phyloP scores from a whole-genome alignment of 805 yeast species.

The Myxozyma kluyveri region DNA sequence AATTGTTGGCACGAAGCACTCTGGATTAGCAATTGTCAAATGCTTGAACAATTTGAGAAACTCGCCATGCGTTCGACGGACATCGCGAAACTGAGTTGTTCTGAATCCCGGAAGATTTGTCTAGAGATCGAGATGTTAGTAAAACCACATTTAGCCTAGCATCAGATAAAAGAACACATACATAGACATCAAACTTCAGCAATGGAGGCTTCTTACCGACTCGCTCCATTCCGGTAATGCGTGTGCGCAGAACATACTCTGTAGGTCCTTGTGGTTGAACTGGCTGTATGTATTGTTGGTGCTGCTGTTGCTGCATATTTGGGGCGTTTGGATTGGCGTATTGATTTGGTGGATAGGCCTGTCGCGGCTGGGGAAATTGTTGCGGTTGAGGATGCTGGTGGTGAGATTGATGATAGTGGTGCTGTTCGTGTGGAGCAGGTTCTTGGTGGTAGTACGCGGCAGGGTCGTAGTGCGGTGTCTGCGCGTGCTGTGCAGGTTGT shows the following conservation, averaged over 20 bases:
- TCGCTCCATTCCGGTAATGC: conserved; percentile 67
- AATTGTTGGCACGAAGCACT: conserved; percentile 87
- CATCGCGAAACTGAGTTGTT: conserved; percentile 62
- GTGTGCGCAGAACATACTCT: conserved; percentile 43
- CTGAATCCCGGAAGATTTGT: conserved; percentile 76
- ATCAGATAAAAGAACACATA: conserved; percentile 23
- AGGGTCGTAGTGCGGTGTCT: conserved; percentile 8
- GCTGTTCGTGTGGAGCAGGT: conserved; percentile 4
- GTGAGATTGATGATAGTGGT: conserved; percentile 11
- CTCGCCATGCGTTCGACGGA: conserved; percentile 80
- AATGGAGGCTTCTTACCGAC: conserved; percentile 76
- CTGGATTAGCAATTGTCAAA: conserved; percentile 76
- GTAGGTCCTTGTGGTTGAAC: conserved; percentile 3
- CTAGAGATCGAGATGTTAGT: conserved; percentile 12
- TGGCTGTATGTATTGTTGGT: conserved; percentile 9
- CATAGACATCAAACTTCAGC: conserved; percentile 62
- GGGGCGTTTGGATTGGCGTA: neutral
- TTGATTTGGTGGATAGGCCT: neutral
- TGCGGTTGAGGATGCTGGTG: conserved; percentile 2
- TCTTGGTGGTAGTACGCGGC: conserved; percentile 15
- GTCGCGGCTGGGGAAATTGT: neutral
- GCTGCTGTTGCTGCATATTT: conserved; percentile 13
- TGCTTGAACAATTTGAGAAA: conserved; percentile 72
- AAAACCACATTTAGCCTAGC: neutral
- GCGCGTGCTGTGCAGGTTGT: neutral